A percentile compares a stretch with the other conserved stretches of the same genome.
Evolutionary conservation across 1,139 yeast genomes (phyloP).

Genomic region (Yamadazyma siamensis): DNA sequence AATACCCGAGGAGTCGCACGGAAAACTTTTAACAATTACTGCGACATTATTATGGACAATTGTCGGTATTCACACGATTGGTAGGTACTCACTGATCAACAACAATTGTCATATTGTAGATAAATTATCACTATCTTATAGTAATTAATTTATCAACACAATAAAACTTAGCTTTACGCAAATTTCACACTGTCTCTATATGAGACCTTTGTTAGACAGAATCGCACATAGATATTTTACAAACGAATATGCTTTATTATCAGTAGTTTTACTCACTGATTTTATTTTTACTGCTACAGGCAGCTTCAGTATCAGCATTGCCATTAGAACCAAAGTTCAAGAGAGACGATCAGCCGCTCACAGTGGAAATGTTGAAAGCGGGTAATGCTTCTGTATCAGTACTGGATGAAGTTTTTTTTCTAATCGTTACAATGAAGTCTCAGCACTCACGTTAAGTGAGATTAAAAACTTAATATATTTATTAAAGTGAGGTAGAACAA

Average conservation of each 20-base stretch:
- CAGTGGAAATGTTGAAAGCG: constrained; percentile 1
- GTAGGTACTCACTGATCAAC: no score
- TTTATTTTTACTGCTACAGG: constrained; percentile 5
- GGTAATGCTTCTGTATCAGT: constrained; percentile 1
- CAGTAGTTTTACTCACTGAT: constrained; percentile 3
- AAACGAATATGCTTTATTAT: constrained; percentile 4
- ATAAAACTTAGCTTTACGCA: constrained; percentile 1
- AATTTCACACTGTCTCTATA: constrained; percentile 1
- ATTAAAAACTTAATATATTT: no score
- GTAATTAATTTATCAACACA: background rate
- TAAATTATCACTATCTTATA: no score
- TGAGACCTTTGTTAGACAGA: constrained; percentile 1
- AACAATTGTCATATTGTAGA: no score
- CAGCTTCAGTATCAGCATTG: constrained; percentile 4
- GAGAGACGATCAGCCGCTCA: constrained; percentile 1
- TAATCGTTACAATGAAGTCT: constrained; percentile 1
- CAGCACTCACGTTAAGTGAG: no score
- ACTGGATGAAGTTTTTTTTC: background rate
- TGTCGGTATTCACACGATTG: no score
- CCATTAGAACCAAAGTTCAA: background rate
- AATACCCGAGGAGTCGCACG: no score
- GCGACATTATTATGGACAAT: no score
- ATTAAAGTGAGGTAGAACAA: no score
- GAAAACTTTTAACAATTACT: no score
- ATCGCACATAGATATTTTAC: constrained; percentile 3